Evolutionary conservation across 2,329 filamentous ascomycete genomes (phyloP).

Genomic region (Alternaria sp.): DNA sequence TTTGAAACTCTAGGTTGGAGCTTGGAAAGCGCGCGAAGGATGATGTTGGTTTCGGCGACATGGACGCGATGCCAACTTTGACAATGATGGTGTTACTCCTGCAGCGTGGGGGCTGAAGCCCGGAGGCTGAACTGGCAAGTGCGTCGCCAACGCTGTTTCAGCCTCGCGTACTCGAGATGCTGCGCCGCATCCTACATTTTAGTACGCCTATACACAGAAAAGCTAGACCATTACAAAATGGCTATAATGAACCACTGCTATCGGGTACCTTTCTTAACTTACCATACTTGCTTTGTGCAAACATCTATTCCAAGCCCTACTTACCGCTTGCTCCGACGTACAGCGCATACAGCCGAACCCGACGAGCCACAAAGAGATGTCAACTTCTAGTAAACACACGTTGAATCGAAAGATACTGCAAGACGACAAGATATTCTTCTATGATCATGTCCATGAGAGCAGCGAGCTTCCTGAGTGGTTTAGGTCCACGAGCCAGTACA

Average conservation of each 20-base stretch:
- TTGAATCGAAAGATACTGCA: too few species aligned
- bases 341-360: too few species aligned
- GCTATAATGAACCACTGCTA: not conserved
- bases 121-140: not conserved
- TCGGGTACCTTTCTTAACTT: too few species aligned
- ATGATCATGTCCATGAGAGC: too few species aligned
- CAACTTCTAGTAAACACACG: too few species aligned
- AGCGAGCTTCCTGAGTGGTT: too few species aligned
- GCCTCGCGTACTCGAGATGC: not conserved
- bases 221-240: not conserved
- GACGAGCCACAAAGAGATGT: too few species aligned
- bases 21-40: not conserved
- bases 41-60: not conserved
- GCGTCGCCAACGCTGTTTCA: conserved; percentile 1
- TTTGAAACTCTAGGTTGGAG: not conserved
- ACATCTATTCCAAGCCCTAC: too few species aligned
- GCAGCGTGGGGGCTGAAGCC: conserved; percentile 1
- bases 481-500: too few species aligned
- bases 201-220: not conserved
- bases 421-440: too few species aligned
- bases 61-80: not conserved
- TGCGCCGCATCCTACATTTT: not conserved
- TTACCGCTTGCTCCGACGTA: too few species aligned
- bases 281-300: too few species aligned
- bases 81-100: not conserved